These are phyloP conservation scores for Heracleum sosnowskyi DNA, from an alignment of 129 eudicot species.

Conservation along the genomic window DNA sequence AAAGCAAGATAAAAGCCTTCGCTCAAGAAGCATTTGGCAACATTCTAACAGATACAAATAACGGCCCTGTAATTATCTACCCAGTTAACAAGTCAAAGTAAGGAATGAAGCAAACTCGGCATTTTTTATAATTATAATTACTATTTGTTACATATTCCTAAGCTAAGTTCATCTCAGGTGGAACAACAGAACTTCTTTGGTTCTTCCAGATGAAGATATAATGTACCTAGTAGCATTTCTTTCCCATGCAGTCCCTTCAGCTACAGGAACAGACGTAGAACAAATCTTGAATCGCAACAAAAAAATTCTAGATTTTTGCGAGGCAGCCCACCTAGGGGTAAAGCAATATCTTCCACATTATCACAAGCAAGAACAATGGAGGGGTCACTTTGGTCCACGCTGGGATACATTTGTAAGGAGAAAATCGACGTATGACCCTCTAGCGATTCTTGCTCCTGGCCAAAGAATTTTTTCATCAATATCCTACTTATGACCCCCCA, in stretches of 20 bases:
- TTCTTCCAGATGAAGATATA: slow-evolving; percentile 68
- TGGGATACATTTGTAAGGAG: slow-evolving; percentile 66
- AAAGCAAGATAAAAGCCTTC: slow-evolving; percentile 46
- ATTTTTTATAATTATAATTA: not conserved
- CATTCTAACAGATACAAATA: slow-evolving; percentile 56
- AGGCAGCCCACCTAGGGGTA: slow-evolving; percentile 49
- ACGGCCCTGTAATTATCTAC: slow-evolving; percentile 79
- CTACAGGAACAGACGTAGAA: slow-evolving; percentile 55
- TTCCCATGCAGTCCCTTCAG: slow-evolving; percentile 55
- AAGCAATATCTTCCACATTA: slow-evolving; percentile 86
- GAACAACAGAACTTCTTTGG: slow-evolving; percentile 76
- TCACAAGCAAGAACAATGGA: slow-evolving; percentile 66
- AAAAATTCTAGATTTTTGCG: slow-evolving; percentile 51
- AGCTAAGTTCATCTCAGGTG: slow-evolving; percentile 41
- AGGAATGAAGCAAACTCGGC: not conserved
- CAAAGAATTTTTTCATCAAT: slow-evolving; percentile 70
- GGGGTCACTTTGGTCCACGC: slow-evolving; percentile 69
- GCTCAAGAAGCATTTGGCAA: slow-evolving; percentile 62
- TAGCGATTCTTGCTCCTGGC: slow-evolving; percentile 92
- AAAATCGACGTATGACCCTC: slow-evolving; percentile 77
- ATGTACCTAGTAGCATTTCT: slow-evolving; percentile 78
- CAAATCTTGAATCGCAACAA: slow-evolving; percentile 43
- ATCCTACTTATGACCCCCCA: slow-evolving; percentile 39
- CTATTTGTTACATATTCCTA: not conserved
- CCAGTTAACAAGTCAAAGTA: slow-evolving; percentile 82